A percentile compares a stretch with the other conserved stretches of the same genome.
phyloP scores from a whole-genome alignment of 148 eudicot species.

The Vaccinium macrocarpon region DNA sequence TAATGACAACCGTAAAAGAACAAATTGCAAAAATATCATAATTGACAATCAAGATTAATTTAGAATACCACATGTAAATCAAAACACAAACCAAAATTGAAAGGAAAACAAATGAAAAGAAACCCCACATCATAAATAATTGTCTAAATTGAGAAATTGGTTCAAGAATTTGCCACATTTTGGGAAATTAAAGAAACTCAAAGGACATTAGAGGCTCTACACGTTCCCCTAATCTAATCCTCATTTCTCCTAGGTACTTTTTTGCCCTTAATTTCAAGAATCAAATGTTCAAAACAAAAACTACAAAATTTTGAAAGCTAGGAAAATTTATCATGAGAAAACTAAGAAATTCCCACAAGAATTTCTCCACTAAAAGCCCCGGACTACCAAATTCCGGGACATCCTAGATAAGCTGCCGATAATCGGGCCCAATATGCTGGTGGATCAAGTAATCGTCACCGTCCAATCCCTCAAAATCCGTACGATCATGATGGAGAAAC shows the following conservation, averaged over 20 bases:
- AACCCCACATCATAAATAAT: constrained; percentile 20
- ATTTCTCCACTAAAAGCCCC: neutral
- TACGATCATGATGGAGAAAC: constrained; percentile 30
- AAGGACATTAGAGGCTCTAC: constrained; percentile 24
- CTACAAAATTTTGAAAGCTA: constrained; percentile 34
- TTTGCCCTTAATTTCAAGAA: neutral
- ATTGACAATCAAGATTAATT: neutral
- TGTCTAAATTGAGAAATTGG: neutral
- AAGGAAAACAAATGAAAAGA: constrained; percentile 25
- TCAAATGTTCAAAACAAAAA: constrained; percentile 5
- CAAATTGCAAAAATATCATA: neutral
- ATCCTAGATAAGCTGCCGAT: constrained; percentile 53
- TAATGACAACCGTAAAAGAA: neutral
- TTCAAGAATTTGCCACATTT: constrained; percentile 16
- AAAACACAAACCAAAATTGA: neutral
- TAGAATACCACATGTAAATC: neutral
- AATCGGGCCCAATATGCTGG: constrained; percentile 74
- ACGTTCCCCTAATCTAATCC: neutral
- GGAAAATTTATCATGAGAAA: neutral
- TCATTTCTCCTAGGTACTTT: neutral
- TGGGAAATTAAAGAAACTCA: constrained; percentile 23
- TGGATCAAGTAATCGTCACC: constrained; percentile 81
- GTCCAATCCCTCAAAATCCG: constrained; percentile 50
- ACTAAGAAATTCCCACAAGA: constrained; percentile 2
- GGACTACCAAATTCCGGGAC: neutral